phyloP scores from a whole-genome alignment of 805 yeast species.

The Starmerella sp. region DNA sequence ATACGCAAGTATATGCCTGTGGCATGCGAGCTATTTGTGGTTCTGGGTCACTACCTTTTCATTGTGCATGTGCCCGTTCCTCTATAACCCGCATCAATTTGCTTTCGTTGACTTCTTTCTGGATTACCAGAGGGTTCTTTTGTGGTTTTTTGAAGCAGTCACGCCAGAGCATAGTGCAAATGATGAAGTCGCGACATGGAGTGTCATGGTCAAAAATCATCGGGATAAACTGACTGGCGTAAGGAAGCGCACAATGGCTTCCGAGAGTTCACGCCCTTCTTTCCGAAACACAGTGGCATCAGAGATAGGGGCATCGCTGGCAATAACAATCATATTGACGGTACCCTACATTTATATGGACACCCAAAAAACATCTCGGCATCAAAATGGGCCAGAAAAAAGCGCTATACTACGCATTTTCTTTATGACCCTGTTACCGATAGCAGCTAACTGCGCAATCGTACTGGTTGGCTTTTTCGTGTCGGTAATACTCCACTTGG shows the following conservation, averaged over 20 bases:
- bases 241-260: slow-evolving; percentile 38
- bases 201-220: slow-evolving; percentile 36
- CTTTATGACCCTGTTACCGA: slow-evolving; percentile 25
- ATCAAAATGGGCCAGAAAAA: slow-evolving; percentile 23
- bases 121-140: slow-evolving; percentile 73
- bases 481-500: neutral
- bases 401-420: slow-evolving; percentile 44
- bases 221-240: slow-evolving; percentile 70
- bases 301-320: slow-evolving; percentile 52
- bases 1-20: slow-evolving; percentile 49
- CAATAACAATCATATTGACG: slow-evolving; percentile 44
- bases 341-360: slow-evolving; percentile 61
- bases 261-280: slow-evolving; percentile 53
- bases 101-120: slow-evolving; percentile 78
- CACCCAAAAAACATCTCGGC: slow-evolving; percentile 57
- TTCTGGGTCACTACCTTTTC: slow-evolving; percentile 86
- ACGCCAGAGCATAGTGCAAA: slow-evolving; percentile 23
- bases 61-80: slow-evolving; percentile 71
- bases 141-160: slow-evolving; percentile 44
- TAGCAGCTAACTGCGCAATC: slow-evolving; percentile 20
- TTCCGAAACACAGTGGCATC: slow-evolving; percentile 56
- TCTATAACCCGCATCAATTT: slow-evolving; percentile 91
- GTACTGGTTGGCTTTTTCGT: slow-evolving; percentile 24
- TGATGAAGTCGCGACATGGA: neutral
- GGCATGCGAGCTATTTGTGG: slow-evolving; percentile 82